Conservation (phyloP, 1,284 basidiomycete genomes). For the Peniophora sp. region DNA sequence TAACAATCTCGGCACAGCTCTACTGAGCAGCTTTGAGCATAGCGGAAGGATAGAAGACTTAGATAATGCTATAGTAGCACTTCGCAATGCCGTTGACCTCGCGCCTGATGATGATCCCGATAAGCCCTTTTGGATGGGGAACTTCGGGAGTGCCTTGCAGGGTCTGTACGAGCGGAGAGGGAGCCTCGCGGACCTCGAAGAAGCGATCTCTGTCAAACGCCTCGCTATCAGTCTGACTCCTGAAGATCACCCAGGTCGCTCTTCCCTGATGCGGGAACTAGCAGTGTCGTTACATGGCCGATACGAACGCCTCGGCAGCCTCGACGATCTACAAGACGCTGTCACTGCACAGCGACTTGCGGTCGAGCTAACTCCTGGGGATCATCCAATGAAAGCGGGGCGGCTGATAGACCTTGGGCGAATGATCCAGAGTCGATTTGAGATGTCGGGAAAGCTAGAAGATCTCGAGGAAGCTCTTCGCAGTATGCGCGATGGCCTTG, state of each 20-base stretch:
- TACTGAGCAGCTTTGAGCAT: too few species aligned
- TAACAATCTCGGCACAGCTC: too few species aligned
- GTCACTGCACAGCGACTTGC: background rate
- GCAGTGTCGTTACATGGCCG: background rate
- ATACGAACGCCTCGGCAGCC: background rate
- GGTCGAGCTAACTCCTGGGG: background rate
- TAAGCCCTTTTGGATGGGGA: background rate
- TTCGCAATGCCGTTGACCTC: too few species aligned
- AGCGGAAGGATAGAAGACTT: too few species aligned
- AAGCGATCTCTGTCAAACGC: background rate
- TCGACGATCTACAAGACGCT: background rate
- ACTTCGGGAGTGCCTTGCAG: background rate
- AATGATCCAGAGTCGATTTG: background rate
- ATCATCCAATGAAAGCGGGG: background rate
- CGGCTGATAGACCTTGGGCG: background rate
- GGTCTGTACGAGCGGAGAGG: background rate
- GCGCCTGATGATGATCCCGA: background rate
- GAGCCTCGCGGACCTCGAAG: background rate
- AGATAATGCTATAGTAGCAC: too few species aligned
- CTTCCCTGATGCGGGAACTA: background rate
- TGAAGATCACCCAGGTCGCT: background rate
- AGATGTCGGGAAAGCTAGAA: background rate
- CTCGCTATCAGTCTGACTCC: background rate
- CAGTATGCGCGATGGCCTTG: background rate
- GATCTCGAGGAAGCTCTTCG: background rate